These are phyloP conservation scores for Dactylellina drechsleri DNA, from an alignment of 2,329 filamentous ascomycete species.

Conservation along the genomic window DNA sequence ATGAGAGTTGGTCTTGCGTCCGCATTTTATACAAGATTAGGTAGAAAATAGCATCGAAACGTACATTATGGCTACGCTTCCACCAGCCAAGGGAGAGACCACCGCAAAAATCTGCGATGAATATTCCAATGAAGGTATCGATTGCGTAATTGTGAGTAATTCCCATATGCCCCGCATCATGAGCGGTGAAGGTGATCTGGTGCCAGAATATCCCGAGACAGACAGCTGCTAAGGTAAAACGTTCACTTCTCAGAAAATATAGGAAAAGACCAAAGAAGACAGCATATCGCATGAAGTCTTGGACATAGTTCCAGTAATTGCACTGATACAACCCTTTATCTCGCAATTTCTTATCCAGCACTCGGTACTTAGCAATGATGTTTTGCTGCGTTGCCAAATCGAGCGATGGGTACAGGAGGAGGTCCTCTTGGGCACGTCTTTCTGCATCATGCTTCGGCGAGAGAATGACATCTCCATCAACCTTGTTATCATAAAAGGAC, in stretches of 20 bases:
- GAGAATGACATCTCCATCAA: constrained; percentile 63
- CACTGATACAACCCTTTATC: constrained; percentile 83
- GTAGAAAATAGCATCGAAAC: neutral
- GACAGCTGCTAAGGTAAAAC: constrained; percentile 76
- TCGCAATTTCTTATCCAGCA: constrained; percentile 75
- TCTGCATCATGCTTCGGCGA: constrained; percentile 42
- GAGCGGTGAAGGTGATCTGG: constrained; percentile 90
- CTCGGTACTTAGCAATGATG: constrained; percentile 84
- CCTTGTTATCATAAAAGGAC: constrained; percentile 60
- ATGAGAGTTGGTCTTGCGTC: no score
- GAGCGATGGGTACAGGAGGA: constrained; percentile 81
- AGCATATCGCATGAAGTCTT: constrained; percentile 78
- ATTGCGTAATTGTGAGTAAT: constrained; percentile 89
- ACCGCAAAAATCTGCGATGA: constrained; percentile 88
- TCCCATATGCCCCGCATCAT: constrained; percentile 96
- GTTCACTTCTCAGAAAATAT: constrained; percentile 70
- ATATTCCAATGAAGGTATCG: constrained; percentile 86
- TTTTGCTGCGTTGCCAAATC: constrained; percentile 77
- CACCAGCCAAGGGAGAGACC: constrained; percentile 95
- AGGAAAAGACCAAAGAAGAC: constrained; percentile 73
- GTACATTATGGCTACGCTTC: constrained; percentile 89
- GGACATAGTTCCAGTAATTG: constrained; percentile 80
- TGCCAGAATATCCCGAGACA: constrained; percentile 90
- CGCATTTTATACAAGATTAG: neutral
- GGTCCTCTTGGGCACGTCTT: constrained; percentile 68